Conservation (phyloP, 2,329 filamentous ascomycete genomes). For the Hypoxylon sp. region DNA sequence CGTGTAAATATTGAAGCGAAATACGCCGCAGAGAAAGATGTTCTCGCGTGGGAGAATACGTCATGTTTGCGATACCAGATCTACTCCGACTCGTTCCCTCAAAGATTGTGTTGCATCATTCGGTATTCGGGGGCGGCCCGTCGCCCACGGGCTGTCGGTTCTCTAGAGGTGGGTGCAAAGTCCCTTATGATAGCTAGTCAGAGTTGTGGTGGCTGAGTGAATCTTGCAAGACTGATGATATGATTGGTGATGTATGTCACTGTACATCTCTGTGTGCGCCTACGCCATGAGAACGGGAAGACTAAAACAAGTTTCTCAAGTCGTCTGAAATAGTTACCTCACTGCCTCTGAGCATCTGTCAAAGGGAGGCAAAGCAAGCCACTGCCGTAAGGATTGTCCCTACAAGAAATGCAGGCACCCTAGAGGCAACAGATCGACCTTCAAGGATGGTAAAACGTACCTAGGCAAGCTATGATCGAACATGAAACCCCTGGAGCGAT, state of each 20-base stretch:
- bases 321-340: background rate
- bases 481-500: conserved; percentile 14
- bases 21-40: background rate
- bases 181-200: background rate
- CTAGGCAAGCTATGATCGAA: conserved; percentile 21
- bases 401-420: conserved; percentile 15
- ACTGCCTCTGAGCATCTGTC: conserved; percentile 5
- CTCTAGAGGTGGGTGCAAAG: conserved; percentile 4
- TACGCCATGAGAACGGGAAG: background rate
- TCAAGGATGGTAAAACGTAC: conserved; percentile 32
- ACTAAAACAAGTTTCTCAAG: background rate
- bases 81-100: too few species aligned
- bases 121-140: conserved; percentile 25
- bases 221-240: background rate
- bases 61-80: background rate
- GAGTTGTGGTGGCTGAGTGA: background rate
- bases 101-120: conserved; percentile 5
- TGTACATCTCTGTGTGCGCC: background rate
- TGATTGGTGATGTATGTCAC: background rate
- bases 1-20: background rate
- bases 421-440: conserved; percentile 19
- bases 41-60: background rate
- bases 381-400: conserved; percentile 11
- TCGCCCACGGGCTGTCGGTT: conserved; percentile 2
- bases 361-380: conserved; percentile 11